These are phyloP conservation scores for Saccharomycopsis malanga DNA, from an alignment of 805 yeast species.

Conservation along the genomic window DNA sequence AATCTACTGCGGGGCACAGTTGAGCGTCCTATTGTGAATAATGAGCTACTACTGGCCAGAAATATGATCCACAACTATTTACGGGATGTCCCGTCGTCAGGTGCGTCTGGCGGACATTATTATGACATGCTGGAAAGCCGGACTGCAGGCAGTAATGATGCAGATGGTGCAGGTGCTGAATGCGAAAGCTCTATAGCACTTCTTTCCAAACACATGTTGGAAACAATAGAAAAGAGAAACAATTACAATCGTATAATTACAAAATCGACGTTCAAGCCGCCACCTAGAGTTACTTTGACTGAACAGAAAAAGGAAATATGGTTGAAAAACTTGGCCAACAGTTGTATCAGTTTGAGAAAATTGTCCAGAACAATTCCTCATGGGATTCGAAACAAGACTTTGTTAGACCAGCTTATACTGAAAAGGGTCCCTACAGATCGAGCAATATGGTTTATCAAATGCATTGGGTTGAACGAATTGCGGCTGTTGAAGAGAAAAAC, in stretches of 20 bases:
- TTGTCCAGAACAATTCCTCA: slow-evolving; percentile 82
- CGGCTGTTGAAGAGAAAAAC: slow-evolving; percentile 49
- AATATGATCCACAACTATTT: slow-evolving; percentile 39
- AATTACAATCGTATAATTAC: slow-evolving; percentile 38
- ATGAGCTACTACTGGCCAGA: slow-evolving; percentile 67
- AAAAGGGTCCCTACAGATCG: slow-evolving; percentile 69
- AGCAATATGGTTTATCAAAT: slow-evolving; percentile 86
- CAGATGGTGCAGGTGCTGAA: neutral
- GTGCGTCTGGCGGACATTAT: neutral
- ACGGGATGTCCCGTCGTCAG: slow-evolving; percentile 8
- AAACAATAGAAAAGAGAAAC: slow-evolving; percentile 42
- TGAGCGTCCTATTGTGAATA: slow-evolving; percentile 53
- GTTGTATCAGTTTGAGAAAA: slow-evolving; percentile 54
- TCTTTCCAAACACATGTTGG: slow-evolving; percentile 39
- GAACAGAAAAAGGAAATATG: slow-evolving; percentile 81
- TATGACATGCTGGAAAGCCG: neutral
- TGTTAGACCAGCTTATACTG: slow-evolving; percentile 65
- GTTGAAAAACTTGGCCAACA: slow-evolving; percentile 73
- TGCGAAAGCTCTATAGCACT: slow-evolving; percentile 32
- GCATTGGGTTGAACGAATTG: slow-evolving; percentile 76
- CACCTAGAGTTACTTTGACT: slow-evolving; percentile 85
- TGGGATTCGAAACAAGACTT: slow-evolving; percentile 67
- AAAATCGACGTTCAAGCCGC: slow-evolving; percentile 61
- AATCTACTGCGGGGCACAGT: slow-evolving; percentile 64
- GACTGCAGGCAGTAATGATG: neutral